Evolutionary conservation across 2,329 filamentous ascomycete species (phyloP), one percentile per base, ranked within the genome.

Genomic region (Alternaria infectoria): DNA sequence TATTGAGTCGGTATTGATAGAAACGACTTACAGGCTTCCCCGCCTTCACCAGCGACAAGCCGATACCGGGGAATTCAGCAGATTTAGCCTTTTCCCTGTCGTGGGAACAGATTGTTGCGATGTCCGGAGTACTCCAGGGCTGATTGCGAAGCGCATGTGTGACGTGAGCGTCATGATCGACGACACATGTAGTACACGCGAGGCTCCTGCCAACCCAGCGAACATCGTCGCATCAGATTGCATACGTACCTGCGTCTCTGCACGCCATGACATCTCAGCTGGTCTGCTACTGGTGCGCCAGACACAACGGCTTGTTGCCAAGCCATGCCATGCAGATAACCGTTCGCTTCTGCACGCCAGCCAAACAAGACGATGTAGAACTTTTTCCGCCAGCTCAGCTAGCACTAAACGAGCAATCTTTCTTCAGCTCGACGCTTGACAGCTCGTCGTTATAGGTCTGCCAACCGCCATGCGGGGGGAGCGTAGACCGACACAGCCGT

Each of bases 301-400:
- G 15, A 47, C 47, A 54, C 17, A 50, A 57, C 52, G 36, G 59
- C 60, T 64, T 62, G 54, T 17, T 64, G 68, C 69, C 68, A 73
- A 70, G 74, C 62, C 56, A 68, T 70, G 69, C 66, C 60, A 72
- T 69, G 71, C 71, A 71, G 30, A 44, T 59, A 72, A 54, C 74
- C 75, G 74, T 73, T 71, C 66, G 70, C 69, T 50, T 65, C 64
- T 74, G 70, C 65, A 73, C 61, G 66, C 64, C 68, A 65, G 59
- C 69, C 75, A 75, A 77, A 74, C 69, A 71, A 65, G 69, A 65
- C 61, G 64, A 71, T 61, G 65, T 60, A 64, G 62, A 56, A 44
- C 54, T 54, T 59, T 64, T 65, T 36, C 43, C 46, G 71, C 73
- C 75, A 77, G 63, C 74, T 71, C 74, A 75, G 62, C 63, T 72